Evolutionary conservation across 768 basidiomycete genomes (phyloP), one percentile per base, ranked within the genome.

Genomic region (Mycena vulgaris): DNA sequence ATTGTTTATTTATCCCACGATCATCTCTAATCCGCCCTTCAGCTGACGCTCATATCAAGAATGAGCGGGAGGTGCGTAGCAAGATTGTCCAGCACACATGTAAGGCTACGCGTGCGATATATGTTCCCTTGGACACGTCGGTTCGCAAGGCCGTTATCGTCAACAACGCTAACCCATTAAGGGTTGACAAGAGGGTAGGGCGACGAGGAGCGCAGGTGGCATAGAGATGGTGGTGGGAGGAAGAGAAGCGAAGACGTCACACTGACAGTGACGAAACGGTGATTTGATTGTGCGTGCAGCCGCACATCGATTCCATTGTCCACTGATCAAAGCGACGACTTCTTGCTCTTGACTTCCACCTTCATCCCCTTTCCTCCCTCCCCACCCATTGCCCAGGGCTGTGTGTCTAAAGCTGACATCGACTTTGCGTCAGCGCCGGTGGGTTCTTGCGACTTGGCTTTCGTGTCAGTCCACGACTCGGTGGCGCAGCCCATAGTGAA

Each of bases 11-110:
- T n/a, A n/a, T n/a, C n/a, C n/a, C n/a, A n/a, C n/a, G n/a, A n/a
- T n/a, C n/a, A n/a, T n/a, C n/a, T n/a, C n/a, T n/a, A n/a, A n/a
- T n/a, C n/a, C n/a, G n/a, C n/a, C n/a, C n/a, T n/a, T n/a, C n/a
- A 67, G 66, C 56, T 28, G 48, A 59, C 17, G 27, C 66, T 2
- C 66, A 67, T n/a, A 67, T 67, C 25, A 17, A 28, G 5, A 23
- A 67, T 21, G 66, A 57, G 23, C 19, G 3, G 19, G 19, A 30
- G 17, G 39, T 53, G 8, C 35, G 14, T 1, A 19, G 25, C 1
- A 10, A 5, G 1, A 45, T 21, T n/a, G 5, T n/a, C 9, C 53
- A 45, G 1, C 30, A 23, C 17, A 10, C 11, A 13, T 63, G 64
- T 28, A 3, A 6, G 0, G 55, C 64, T 0, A 58, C 9, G 5